Evolutionary conservation across 1,284 basidiomycete species (phyloP), one percentile per base, ranked within the genome.

Genomic region (Sporisorium scitamineum): DNA sequence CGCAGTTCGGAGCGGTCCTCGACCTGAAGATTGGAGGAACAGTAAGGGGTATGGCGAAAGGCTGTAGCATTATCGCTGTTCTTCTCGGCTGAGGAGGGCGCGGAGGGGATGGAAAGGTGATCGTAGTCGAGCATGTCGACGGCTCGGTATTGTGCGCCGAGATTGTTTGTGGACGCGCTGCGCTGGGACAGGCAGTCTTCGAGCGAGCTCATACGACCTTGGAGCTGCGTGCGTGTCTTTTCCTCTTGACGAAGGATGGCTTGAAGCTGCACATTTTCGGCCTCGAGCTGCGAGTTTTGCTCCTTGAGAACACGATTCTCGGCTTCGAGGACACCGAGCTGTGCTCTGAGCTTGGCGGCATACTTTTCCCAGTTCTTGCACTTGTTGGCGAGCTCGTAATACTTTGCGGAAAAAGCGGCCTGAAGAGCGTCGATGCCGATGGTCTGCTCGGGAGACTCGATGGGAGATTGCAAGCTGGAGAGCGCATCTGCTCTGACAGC

Each of bases 361-460:
- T 78, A 82, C 41, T 56, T 65, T 53, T 83, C 79, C 81, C 81
- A 83, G n/a, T 68, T 70, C 39, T 77, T 80, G 75, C 80, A 81
- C 55, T 83, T 83, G 66, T 61, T 64, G 13, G 77, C 73, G 4
- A 78, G 67, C 60, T 79, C 76, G 54, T 77, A 72, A 61, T 77
- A 79, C 51, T 81, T 80, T 47, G 74, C 74, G 0, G 69, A 64
- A 52, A 79, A 82, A 10, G 77, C 79, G 20, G 73, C 70, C 29
- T 79, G 72, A 13, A 82, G 67, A 9, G 80, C 65, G 27, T 80
- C 80, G 50, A 80, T 54, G 57, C 78, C 70, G 45, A 80, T 70
- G 29, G 50, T 34, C 45, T 71, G 62, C 44, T 71, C 69, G 5
- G 62, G 55, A 5, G 59, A 29, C 32, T 53, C 52, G 44, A 54